Percentiles rank a stretch among this genome's conserved stretches.
Conservation (phyloP, 345 rosid species). For the Gossypium australe region DNA sequence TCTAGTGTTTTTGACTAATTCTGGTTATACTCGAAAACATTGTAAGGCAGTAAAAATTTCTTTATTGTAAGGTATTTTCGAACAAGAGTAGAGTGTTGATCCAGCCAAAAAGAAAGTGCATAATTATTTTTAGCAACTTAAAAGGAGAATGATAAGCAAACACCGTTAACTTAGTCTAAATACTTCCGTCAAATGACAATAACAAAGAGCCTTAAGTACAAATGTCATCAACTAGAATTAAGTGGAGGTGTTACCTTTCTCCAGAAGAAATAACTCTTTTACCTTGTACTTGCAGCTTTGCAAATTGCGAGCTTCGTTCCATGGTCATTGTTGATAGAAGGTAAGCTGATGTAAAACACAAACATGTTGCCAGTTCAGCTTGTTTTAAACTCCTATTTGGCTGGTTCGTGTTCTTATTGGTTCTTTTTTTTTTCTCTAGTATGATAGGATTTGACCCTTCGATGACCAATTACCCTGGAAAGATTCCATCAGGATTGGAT, state of each 20-base stretch:
- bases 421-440: constrained; percentile 32
- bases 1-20: neutral
- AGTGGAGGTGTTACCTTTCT: neutral
- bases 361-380: neutral
- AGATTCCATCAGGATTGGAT: constrained; percentile 59
- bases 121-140: neutral
- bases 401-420: constrained; percentile 6
- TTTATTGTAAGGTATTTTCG: neutral
- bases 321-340: constrained; percentile 78
- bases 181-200: neutral
- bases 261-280: constrained; percentile 8
- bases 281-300: constrained; percentile 50
- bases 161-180: neutral
- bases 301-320: constrained; percentile 96
- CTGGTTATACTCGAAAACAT: neutral
- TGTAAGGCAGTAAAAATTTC: neutral
- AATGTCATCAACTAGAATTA: neutral
- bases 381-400: neutral
- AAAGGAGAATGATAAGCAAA: neutral
- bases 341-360: constrained; percentile 30
- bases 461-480: constrained; percentile 73
- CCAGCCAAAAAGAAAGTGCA: neutral
- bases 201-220: neutral
- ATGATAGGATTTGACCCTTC: constrained; percentile 62
- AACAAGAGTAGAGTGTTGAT: neutral